A percentile compares a stretch with the other conserved stretches of the same genome.
Conservation (phyloP, 2,329 filamentous ascomycete genomes). For the Penicillium sp. region DNA sequence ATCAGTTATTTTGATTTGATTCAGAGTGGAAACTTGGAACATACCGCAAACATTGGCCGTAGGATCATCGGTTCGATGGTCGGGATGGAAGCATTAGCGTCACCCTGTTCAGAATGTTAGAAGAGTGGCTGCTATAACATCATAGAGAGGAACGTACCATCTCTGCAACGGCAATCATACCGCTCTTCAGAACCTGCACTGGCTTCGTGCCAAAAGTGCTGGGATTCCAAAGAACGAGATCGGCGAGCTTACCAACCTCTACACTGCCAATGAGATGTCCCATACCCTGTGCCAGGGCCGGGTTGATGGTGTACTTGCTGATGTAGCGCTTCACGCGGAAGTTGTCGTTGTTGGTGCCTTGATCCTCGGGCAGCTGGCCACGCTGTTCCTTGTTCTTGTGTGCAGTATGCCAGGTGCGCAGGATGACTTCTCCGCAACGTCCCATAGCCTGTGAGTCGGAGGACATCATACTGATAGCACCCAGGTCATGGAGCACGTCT, state of each 20-base stretch:
- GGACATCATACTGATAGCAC: slow-evolving; percentile 96
- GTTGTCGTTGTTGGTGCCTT: slow-evolving; percentile 76
- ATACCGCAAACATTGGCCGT: slow-evolving; percentile 74
- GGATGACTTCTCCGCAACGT: slow-evolving; percentile 85
- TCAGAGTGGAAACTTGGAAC: slow-evolving; percentile 8
- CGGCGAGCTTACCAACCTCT: slow-evolving; percentile 83
- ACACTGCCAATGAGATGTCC: slow-evolving; percentile 77
- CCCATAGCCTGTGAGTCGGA: slow-evolving; percentile 97
- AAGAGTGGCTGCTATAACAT: not conserved
- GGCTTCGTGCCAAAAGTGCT: slow-evolving; percentile 86
- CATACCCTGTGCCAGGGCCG: slow-evolving; percentile 87
- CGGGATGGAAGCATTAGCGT: slow-evolving; percentile 78
- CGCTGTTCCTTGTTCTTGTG: slow-evolving; percentile 93
- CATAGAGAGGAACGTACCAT: slow-evolving; percentile 57
- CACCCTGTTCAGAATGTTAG: slow-evolving; percentile 50
- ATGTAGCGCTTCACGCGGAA: slow-evolving; percentile 88
- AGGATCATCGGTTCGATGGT: slow-evolving; percentile 79
- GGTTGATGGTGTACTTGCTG: slow-evolving; percentile 95
- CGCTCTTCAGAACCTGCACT: slow-evolving; percentile 73
- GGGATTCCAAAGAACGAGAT: slow-evolving; percentile 82
- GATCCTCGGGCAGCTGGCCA: slow-evolving; percentile 69
- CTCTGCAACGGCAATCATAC: slow-evolving; percentile 73
- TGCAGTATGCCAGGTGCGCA: slow-evolving; percentile 93
- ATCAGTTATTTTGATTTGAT: not conserved
- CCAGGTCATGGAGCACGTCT: slow-evolving; percentile 89